Conservation (phyloP, 768 basidiomycete species). For the Tricholoma terreum region DNA sequence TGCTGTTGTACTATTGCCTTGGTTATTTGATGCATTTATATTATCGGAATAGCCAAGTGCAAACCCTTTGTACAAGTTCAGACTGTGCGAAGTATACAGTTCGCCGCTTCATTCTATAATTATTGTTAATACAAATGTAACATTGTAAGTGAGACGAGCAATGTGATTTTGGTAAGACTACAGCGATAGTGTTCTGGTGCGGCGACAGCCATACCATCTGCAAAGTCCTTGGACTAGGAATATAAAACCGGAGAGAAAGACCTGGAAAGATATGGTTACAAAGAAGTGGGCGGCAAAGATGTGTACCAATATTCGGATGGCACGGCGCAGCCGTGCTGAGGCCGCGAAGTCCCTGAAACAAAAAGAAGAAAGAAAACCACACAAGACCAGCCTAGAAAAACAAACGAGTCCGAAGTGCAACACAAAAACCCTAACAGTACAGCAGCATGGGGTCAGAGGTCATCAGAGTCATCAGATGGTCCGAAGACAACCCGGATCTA, state of each 20-base stretch:
- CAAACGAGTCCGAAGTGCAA: neutral
- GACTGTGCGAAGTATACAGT: neutral
- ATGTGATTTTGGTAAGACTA: conserved; percentile 3
- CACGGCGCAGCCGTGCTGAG: neutral
- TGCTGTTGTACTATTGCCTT: conserved; percentile 5
- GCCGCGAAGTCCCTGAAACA: neutral
- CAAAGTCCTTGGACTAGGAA: neutral
- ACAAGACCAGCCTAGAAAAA: neutral
- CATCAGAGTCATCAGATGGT: neutral
- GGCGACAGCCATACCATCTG: neutral
- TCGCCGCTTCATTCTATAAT: neutral
- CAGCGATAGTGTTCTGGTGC: neutral
- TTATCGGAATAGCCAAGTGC: too few species aligned
- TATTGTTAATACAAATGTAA: neutral
- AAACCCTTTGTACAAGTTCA: neutral
- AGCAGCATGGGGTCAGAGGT: neutral
- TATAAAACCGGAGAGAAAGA: neutral
- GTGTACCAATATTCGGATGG: neutral
- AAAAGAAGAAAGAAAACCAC: neutral
- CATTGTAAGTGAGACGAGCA: neutral
- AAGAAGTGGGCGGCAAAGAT: neutral
- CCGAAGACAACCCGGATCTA: neutral
- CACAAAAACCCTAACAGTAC: conserved; percentile 6
- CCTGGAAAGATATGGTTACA: neutral
- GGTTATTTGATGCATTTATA: neutral